Evolutionary conservation across 768 basidiomycete genomes (phyloP), one percentile per base, ranked within the genome.

Genomic region (Hydnum rufescens): DNA sequence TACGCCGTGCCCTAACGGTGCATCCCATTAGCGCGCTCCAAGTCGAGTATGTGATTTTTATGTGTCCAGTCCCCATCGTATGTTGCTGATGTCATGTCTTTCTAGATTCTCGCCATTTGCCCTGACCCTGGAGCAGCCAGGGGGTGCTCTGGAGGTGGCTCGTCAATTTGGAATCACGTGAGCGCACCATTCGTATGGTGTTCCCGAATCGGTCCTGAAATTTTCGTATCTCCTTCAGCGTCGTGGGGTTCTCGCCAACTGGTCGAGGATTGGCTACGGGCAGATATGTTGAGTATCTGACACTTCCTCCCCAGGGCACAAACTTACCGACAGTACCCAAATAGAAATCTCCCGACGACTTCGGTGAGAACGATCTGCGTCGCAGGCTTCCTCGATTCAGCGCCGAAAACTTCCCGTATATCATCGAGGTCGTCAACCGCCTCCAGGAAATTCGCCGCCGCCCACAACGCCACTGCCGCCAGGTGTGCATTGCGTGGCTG

Each of bases 251-350:
- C 53, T 68, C 70, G 1, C 76, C 75, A 1, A 64, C 77, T 26
- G 74, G 74, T 18, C 64, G 72, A 30, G 74, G 74, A 2, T 53
- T 76, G n/a, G 57, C 75, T 49, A 74, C 71, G 0, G 73, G 75
- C 1, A 59, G 63, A 53, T 68, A 52, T 51, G n/a, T n/a, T n/a
- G n/a, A n/a, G n/a, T n/a, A n/a, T n/a, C n/a, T n/a, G n/a, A n/a
- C n/a, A n/a, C n/a, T n/a, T n/a, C n/a, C n/a, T n/a, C n/a, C n/a
- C n/a, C n/a, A n/a, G n/a, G n/a, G n/a, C n/a, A n/a, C n/a, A n/a
- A n/a, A n/a, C n/a, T n/a, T n/a, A n/a, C n/a, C n/a, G n/a, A n/a
- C n/a, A n/a, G n/a, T n/a, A n/a, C n/a, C n/a, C n/a, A n/a, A n/a
- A n/a, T n/a, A n/a, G n/a, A 53, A 51, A 28, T 56, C 55, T 28